Percentiles rank a stretch among this genome's conserved stretches.
Evolutionary conservation across 1,284 basidiomycete species (phyloP).

Genomic region (Anthracocystis panici-leucophaei): DNA sequence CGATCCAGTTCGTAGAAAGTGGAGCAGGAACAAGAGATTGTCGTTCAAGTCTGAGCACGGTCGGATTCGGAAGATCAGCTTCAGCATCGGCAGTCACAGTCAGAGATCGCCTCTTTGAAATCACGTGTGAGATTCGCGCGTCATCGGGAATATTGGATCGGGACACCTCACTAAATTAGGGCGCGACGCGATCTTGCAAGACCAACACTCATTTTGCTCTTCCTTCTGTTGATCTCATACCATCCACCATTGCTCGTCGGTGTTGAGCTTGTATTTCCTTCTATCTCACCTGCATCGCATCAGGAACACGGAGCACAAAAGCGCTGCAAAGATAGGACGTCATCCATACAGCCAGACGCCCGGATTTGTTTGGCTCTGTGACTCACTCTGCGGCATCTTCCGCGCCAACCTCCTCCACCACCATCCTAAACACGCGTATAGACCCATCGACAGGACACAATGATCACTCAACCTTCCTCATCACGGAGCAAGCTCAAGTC

Average conservation of each 20-base stretch:
- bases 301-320: background rate
- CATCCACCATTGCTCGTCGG: conserved; percentile 1
- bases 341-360: background rate
- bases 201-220: conserved; percentile 7
- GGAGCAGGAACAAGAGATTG: conserved; percentile 1
- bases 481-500: conserved; percentile 40
- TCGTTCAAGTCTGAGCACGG: conserved; percentile 13
- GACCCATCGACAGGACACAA: conserved; percentile 5
- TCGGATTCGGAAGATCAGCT: conserved; percentile 41
- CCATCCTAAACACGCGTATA: background rate
- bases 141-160: conserved; percentile 19
- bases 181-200: conserved; percentile 31
- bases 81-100: conserved; percentile 3
- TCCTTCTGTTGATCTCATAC: conserved; percentile 1
- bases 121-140: conserved; percentile 28
- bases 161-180: background rate
- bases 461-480: conserved; percentile 47
- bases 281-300: background rate
- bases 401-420: conserved; percentile 4
- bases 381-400: background rate
- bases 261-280: too few species aligned
- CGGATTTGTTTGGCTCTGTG: background rate
- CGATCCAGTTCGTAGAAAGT: conserved; percentile 9
- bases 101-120: background rate
- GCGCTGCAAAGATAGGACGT: background rate